Evolutionary conservation across 202 grass and related monocot species (phyloP).

Genomic region (Musa balbisiana): DNA sequence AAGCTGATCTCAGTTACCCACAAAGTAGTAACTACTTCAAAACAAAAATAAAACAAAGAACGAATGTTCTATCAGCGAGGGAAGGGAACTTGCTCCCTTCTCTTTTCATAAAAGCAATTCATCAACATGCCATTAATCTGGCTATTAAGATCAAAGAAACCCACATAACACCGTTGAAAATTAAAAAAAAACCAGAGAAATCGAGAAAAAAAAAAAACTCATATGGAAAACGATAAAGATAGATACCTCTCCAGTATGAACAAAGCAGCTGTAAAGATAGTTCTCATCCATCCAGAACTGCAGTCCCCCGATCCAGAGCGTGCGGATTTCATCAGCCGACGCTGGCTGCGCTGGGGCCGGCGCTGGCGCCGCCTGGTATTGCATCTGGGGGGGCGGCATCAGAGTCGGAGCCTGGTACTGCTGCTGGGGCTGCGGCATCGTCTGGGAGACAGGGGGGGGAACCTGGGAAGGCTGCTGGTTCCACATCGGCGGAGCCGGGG

Average conservation of each 20-base stretch:
- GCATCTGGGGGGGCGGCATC: not conserved
- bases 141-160: not conserved
- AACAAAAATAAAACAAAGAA: no score
- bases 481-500: constrained; percentile 10
- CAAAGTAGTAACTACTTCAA: no score
- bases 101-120: not conserved
- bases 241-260: constrained; percentile 45
- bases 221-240: not conserved
- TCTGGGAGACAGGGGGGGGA: constrained; percentile 1
- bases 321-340: constrained; percentile 48
- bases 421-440: constrained; percentile 17
- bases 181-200: not conserved
- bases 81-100: no score
- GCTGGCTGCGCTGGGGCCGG: constrained; percentile 19
- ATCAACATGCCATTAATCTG: not conserved
- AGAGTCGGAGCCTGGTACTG: constrained; percentile 28
- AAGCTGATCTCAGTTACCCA: no score
- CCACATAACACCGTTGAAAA: no score
- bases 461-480: constrained; percentile 17
- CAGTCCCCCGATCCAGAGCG: constrained; percentile 89
- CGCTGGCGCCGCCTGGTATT: constrained; percentile 7
- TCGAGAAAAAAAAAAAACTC: not conserved
- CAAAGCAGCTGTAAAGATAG: constrained; percentile 57
- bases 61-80: no score
- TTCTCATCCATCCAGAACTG: constrained; percentile 91